These are phyloP conservation scores for Mortierella sp. DNA, from an alignment of 371 early-diverging fungal genomes.

Conservation along the genomic window DNA sequence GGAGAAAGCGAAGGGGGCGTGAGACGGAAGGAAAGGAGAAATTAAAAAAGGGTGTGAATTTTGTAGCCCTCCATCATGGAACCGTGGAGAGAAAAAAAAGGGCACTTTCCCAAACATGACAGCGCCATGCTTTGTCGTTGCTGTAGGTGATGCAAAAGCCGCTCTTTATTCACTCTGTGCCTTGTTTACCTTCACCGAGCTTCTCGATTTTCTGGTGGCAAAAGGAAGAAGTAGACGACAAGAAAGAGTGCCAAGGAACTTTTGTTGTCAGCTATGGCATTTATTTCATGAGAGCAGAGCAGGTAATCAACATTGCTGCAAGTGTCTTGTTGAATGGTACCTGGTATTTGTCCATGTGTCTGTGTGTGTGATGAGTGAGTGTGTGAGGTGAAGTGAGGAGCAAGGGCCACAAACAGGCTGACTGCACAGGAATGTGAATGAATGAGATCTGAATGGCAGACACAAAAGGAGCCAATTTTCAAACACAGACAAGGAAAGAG, in stretches of 20 bases:
- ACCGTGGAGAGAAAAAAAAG: too few relatives aligned
- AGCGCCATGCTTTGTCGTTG: neutral
- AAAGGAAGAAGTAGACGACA: neutral
- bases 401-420: neutral
- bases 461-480: neutral
- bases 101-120: neutral
- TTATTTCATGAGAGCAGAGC: constrained; percentile 46
- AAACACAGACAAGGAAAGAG: neutral
- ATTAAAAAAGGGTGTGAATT: too few relatives aligned
- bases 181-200: constrained; percentile 83
- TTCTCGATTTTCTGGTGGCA: constrained; percentile 89
- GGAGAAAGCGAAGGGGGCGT: too few relatives aligned
- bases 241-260: neutral
- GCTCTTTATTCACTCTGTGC: neutral
- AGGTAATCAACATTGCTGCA: neutral
- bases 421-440: neutral
- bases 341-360: constrained; percentile 11
- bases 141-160: neutral
- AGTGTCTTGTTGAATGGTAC: neutral
- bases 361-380: neutral
- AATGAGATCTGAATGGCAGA: constrained; percentile 7
- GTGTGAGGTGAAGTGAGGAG: neutral
- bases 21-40: too few relatives aligned
- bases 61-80: too few relatives aligned
- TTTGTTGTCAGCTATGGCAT: constrained; percentile 60